Percentiles rank a stretch among this genome's conserved stretches.
Evolutionary conservation across 106 monocot species (phyloP).

Genomic region (Dendrobium nobile): DNA sequence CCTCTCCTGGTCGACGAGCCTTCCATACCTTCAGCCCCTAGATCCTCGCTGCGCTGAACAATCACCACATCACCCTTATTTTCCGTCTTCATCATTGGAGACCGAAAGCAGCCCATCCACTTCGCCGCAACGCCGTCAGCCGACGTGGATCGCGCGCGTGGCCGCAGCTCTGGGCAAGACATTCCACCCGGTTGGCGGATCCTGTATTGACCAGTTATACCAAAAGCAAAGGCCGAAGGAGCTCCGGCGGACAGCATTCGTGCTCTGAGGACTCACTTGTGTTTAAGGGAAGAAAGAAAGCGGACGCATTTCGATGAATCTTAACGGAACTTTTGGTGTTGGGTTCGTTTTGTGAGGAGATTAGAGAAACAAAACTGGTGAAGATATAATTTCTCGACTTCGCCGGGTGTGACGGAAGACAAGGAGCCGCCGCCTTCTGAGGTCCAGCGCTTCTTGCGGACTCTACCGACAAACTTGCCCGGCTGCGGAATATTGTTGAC

Average conservation of each 20-base stretch:
- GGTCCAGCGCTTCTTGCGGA: too few relatives aligned
- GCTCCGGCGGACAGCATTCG: conserved; percentile 28
- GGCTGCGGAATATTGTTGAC: too few relatives aligned
- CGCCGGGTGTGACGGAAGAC: too few relatives aligned
- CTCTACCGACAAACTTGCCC: too few relatives aligned
- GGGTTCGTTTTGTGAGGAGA: too few relatives aligned
- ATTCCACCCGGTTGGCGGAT: conserved; percentile 14
- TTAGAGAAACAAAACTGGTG: too few relatives aligned
- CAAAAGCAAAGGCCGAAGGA: conserved; percentile 6
- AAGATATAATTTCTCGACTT: too few relatives aligned
- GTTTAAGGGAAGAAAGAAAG: too few relatives aligned
- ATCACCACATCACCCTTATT: conserved; percentile 26
- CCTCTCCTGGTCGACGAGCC: conserved; percentile 4
- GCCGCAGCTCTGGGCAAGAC: conserved; percentile 21
- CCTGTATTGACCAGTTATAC: background rate
- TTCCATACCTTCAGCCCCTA: conserved; percentile 31
- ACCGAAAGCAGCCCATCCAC: conserved; percentile 14
- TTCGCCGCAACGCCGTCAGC: background rate
- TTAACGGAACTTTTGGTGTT: too few relatives aligned
- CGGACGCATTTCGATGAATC: too few relatives aligned
- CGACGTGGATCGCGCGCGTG: conserved; percentile 12
- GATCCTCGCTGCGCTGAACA: conserved; percentile 33
- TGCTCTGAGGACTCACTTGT: background rate
- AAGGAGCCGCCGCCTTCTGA: too few relatives aligned
- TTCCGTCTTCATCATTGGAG: conserved; percentile 3